Base-by-base conservation (phyloP, 306 rosid species). In the Cucumis hystrix region DNA sequence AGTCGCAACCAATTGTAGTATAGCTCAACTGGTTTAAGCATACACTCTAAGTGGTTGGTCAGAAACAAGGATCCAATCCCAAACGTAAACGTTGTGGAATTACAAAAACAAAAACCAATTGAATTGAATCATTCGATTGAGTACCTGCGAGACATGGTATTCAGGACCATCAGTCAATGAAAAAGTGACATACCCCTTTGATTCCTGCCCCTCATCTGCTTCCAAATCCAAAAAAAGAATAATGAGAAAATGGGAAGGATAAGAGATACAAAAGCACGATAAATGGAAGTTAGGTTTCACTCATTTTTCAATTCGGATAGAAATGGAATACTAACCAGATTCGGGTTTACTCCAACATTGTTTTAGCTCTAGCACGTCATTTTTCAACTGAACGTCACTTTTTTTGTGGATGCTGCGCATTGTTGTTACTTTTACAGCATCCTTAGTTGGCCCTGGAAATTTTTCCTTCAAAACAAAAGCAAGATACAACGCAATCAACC, bases 91-190 rank as follows among this genome's bases (percentile, higher is more conserved):
- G 54, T 12, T 47, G 54, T 47, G 4, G 54, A 47, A 47, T 47
- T 47, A 10, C 13, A 12, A 47, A 66, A 41, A 71, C 45, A 69
- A 68, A 59, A 79, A 70, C 80, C 70, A 78, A 75, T 71, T 30
- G 61, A 70, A 77, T 28, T 51, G 77, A 80, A 41, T 55, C 23
- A 30, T 65, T 37, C 45, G 45, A 13, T 25, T 15, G 57, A 52
- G 76, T 92, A 95, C 99, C 99, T 95, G 99, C 16, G 97, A 92
- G 78, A 95, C 91, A 81, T 95, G 97, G 83, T 92, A 95, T 84
- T 92, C 98, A 0, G 98, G 97, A 49, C 98, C 98, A 76, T 88
- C 93, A 33, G 98, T 95, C 76, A 95, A 84, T 1, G 98, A 92
- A 84, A 95, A 90, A 69, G 86, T 87, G 85, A 95, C 92, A 80